A percentile compares a stretch with the other conserved stretches of the same genome.
Conservation (phyloP, 768 basidiomycete genomes). For the Holtermannia corniformis region DNA sequence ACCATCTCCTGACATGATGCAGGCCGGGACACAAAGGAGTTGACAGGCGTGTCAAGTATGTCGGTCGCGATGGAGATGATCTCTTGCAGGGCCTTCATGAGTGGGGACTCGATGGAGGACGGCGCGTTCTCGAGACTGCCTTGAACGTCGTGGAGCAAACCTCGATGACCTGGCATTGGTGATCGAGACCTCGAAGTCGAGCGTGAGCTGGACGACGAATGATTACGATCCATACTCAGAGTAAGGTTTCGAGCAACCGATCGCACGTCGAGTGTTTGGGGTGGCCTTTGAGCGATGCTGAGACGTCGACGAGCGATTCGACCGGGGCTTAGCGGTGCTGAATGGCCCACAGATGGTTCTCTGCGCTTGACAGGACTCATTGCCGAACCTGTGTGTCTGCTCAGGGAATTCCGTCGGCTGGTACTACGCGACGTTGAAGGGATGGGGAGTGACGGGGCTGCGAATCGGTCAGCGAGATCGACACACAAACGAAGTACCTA, state of each 20-base stretch:
- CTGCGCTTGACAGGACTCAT: slow-evolving; percentile 24
- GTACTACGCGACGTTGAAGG: slow-evolving; percentile 26
- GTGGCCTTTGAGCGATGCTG: slow-evolving; percentile 33
- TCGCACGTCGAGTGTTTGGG: slow-evolving; percentile 20
- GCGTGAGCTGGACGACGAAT: slow-evolving; percentile 53
- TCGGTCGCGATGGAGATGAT: slow-evolving; percentile 90
- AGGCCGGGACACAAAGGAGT: slow-evolving; percentile 73
- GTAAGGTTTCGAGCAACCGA: slow-evolving; percentile 14
- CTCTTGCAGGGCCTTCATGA: slow-evolving; percentile 81
- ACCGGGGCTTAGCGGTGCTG: slow-evolving; percentile 3
- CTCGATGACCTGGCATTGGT: slow-evolving; percentile 66
- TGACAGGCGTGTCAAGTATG: slow-evolving; percentile 77
- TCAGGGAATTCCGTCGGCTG: slow-evolving; percentile 29
- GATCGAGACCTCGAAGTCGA: slow-evolving; percentile 93
- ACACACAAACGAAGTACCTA: no score
- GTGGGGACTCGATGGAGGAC: slow-evolving; percentile 37
- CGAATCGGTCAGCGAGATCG: no score
- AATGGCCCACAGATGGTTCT: neutral
- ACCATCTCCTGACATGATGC: slow-evolving; percentile 79
- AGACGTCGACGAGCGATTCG: slow-evolving; percentile 16
- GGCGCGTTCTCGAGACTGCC: slow-evolving; percentile 9
- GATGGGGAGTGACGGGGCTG: slow-evolving; percentile 4
- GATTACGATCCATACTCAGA: slow-evolving; percentile 19
- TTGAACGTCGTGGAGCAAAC: slow-evolving; percentile 7
- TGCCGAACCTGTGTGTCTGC: slow-evolving; percentile 15